Conservation (phyloP, 306 rosid genomes). For the Lathyrus aphaca region DNA sequence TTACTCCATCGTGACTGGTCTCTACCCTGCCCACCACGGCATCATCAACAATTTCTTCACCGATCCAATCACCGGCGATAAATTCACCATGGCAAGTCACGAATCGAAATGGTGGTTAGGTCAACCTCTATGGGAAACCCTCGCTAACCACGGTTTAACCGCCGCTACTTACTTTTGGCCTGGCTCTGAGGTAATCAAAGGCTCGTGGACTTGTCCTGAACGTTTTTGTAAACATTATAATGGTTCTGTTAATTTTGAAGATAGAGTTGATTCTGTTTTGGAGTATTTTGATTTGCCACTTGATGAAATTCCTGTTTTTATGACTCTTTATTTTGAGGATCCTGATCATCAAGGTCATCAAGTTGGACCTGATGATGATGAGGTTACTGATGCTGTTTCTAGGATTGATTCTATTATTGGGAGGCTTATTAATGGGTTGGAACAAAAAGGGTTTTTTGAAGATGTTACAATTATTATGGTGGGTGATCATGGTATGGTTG, state of each 20-base stretch:
- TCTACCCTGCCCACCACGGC: conserved; percentile 86
- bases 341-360: conserved; percentile 94
- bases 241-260: conserved; percentile 72
- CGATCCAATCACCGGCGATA: conserved; percentile 64
- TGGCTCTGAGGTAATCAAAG: conserved; percentile 90
- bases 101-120: conserved; percentile 95
- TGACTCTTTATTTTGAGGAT: conserved; percentile 89
- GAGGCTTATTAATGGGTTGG: conserved; percentile 74
- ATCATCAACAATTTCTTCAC: conserved; percentile 73
- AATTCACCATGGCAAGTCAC: conserved; percentile 65
- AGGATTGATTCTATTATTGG: conserved; percentile 73
- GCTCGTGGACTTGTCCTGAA: conserved; percentile 75
- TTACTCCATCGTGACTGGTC: conserved; percentile 93
- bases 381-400: conserved; percentile 70
- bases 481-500: conserved; percentile 99
- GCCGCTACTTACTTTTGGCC: conserved; percentile 96
- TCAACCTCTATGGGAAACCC: conserved; percentile 89
- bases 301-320: conserved; percentile 67
- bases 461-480: conserved; percentile 77
- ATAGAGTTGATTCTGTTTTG: conserved; percentile 67
- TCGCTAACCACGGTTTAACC: conserved; percentile 47
- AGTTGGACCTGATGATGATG: conserved; percentile 87
- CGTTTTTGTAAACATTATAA: conserved; percentile 59
- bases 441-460: conserved; percentile 67
- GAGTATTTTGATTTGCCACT: conserved; percentile 67